Conservation (phyloP, 306 rosid species). For the Chamaecrista fasciculata region DNA sequence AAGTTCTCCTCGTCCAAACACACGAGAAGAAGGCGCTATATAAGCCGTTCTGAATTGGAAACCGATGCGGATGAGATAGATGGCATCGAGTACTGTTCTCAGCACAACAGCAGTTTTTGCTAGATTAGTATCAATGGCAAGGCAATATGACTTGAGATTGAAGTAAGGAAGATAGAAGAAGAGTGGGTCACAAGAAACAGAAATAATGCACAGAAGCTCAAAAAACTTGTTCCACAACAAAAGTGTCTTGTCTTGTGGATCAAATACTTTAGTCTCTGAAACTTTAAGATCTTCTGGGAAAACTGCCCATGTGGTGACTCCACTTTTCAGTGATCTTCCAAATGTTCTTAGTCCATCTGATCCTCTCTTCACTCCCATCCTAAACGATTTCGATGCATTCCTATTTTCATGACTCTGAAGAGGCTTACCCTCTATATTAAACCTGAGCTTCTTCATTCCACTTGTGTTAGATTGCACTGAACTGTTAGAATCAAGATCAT, state of each 20-base stretch:
- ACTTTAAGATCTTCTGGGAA: conserved; percentile 79
- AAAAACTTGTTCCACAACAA: conserved; percentile 76
- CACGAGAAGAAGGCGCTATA: conserved; percentile 87
- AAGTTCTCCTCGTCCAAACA: conserved; percentile 95
- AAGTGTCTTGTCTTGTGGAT: conserved; percentile 82
- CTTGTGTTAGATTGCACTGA: conserved; percentile 37
- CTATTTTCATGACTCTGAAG: conserved; percentile 39
- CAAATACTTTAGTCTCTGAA: conserved; percentile 65
- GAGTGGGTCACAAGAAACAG: conserved; percentile 79
- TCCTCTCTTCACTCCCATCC: conserved; percentile 50
- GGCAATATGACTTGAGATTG: conserved; percentile 57
- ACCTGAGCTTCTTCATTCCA: conserved; percentile 54
- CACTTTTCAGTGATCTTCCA: conserved; percentile 65
- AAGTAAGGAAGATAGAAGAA: conserved; percentile 87
- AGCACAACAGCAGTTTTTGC: conserved; percentile 46
- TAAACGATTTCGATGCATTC: conserved; percentile 53
- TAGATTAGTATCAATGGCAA: conserved; percentile 61
- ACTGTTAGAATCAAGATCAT: conserved; percentile 52
- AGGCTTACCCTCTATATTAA: conserved; percentile 48
- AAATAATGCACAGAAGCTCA: conserved; percentile 70
- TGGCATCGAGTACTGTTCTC: conserved; percentile 49
- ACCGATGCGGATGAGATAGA: conserved; percentile 69
- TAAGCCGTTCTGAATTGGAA: conserved; percentile 85
- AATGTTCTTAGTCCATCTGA: conserved; percentile 73
- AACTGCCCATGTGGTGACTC: conserved; percentile 59